Conservation (phyloP, 805 yeast species). For the Candida oleophila region DNA sequence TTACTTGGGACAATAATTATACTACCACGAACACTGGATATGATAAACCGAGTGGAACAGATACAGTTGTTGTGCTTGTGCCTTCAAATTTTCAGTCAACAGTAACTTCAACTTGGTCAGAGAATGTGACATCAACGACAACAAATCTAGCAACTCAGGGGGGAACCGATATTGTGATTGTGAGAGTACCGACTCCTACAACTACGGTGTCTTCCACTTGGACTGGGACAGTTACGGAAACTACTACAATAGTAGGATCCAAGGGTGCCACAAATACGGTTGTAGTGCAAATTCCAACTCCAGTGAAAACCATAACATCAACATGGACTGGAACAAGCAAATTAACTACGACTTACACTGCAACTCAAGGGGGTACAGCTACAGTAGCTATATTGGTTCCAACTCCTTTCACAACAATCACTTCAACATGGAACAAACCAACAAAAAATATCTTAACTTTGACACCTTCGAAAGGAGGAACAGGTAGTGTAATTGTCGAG, state of each 20-base stretch:
- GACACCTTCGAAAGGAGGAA: conserved; percentile 9
- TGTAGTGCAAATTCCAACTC: conserved; percentile 5
- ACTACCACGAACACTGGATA: not conserved
- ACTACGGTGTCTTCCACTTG: conserved; percentile 1
- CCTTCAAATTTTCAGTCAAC: not conserved
- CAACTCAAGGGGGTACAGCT: conserved; percentile 12
- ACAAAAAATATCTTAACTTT: not conserved
- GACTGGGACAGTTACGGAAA: not conserved
- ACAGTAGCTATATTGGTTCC: conserved; percentile 11
- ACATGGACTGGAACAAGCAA: conserved; percentile 21
- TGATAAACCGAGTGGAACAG: not conserved
- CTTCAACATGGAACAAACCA: conserved; percentile 6
- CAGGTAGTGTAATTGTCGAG: conserved; percentile 12
- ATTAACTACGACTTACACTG: conserved; percentile 17
- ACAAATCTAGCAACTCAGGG: not conserved
- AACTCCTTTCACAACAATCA: conserved; percentile 3
- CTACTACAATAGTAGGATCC: not conserved
- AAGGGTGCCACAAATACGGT: not conserved
- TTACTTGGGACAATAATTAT: not conserved
- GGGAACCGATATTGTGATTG: not conserved
- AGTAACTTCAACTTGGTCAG: conserved; percentile 1
- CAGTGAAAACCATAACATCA: conserved; percentile 10
- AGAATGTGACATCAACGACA: not conserved
- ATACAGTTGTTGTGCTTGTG: not conserved
- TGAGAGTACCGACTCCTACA: not conserved